Base-by-base conservation (phyloP, 306 rosid species). In the Citrullus mucosospermus region DNA sequence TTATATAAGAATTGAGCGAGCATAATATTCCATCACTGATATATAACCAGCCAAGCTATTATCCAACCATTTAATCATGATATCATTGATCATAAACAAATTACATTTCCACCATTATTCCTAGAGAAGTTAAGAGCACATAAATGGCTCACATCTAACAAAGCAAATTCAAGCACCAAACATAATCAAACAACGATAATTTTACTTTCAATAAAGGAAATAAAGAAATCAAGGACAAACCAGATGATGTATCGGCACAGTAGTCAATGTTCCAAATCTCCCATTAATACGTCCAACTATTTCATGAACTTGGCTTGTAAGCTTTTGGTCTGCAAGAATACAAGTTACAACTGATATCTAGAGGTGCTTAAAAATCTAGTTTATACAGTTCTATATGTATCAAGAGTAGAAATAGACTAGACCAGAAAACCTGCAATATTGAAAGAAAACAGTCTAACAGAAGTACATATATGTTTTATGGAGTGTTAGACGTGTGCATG, bases 251-350 rank as follows among this genome's bases (percentile, higher is more conserved):
- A 93, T 93, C 20, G 98, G 98, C 82, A 93, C 98, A 56, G 98
- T 79, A 32, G 88, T 85, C 84, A 93, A 79, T 34, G 91, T 59
- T 80, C 98, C 98, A 65, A 93, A 93, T 84, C 96, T 85, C 39
- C 98, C 98, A 84, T 93, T 93, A 67, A 93, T 93, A 79, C 98
- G 93, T 38, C 98, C 96, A 83, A 93, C 96, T 82, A 93, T 91
- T 87, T 93, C 98, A 89, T 93, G 98, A 79, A 93, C 98, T 86
- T 93, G 96, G 81, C 98, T 93, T 56, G 98, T 93, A 36, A 93
- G 94, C 82, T 93, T 93, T 79, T 93, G 98, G 83, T 93, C 98
- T 93, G 96, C 76, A 72, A 63, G 82, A 78, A 88, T 78, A 85
- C 73, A 86, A 69, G 77, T 84, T 55, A 74, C 38, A 76, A 57